A percentile compares a stretch with the other conserved stretches of the same genome.
These are phyloP conservation scores for Phytophthora lateralis DNA, from an alignment of 352 stramenopile species.

Conservation along the genomic window DNA sequence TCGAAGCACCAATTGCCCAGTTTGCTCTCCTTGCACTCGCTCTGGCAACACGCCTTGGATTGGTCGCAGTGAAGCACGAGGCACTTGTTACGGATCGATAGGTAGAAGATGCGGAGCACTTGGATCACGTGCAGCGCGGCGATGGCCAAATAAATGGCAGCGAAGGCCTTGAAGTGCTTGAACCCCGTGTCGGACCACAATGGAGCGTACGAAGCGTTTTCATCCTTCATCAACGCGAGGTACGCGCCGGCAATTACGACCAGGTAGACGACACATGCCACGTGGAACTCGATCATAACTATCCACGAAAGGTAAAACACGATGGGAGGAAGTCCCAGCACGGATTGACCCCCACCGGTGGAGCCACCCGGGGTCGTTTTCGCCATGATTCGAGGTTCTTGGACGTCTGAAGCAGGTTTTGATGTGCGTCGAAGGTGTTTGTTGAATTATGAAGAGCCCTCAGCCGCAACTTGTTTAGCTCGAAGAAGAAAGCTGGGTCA, in stretches of 20 bases:
- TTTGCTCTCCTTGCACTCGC: constrained; percentile 4
- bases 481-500: constrained; percentile 1
- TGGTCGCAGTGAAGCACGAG: constrained; percentile 26
- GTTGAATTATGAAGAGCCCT: constrained; percentile 17
- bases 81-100: constrained; percentile 22
- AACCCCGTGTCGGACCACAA: constrained; percentile 21
- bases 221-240: constrained; percentile 1
- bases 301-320: constrained; percentile 21
- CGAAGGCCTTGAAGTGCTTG: constrained; percentile 30
- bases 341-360: constrained; percentile 3
- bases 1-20: constrained; percentile 11
- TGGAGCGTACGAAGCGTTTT: constrained; percentile 13
- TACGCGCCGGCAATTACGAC: constrained; percentile 11
- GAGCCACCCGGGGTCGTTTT: constrained; percentile 16
- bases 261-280: constrained; percentile 14
- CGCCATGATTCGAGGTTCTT: constrained; percentile 7
- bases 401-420: not conserved
- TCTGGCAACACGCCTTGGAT: constrained; percentile 1
- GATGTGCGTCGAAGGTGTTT: not conserved
- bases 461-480: too few relatives aligned
- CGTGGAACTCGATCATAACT: constrained; percentile 20
- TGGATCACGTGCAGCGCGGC: constrained; percentile 22
- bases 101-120: constrained; percentile 23
- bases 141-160: constrained; percentile 9
- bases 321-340: constrained; percentile 13